Evolutionary conservation across 2,329 filamentous ascomycete genomes (phyloP), one percentile per base, ranked within the genome.

Genomic region (Cladosporium austrohemisphaericum): DNA sequence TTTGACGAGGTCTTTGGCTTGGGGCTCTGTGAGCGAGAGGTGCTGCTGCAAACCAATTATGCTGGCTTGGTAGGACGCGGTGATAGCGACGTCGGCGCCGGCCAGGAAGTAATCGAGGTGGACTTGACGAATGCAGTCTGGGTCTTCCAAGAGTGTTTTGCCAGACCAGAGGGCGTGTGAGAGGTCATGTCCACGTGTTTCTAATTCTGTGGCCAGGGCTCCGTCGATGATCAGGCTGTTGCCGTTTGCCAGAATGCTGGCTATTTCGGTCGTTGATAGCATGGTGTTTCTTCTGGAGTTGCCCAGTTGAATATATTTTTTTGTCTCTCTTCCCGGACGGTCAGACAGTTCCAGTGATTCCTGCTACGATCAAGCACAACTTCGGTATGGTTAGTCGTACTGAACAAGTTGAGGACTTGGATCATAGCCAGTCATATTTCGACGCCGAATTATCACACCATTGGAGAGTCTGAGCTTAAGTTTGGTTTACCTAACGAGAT

Each of bases 61-160:
- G n/a, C 68, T 68, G 2, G 73, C 71, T 59, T 76, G 73, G 53
- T 76, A 76, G 11, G 67, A 72, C 4, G 72, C 65, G 25, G 73
- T 76, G 56, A 72, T 75, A 9, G 70, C 72, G 22, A 76, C 60
- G 43, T 72, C 63, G n/a, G 73, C 71, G 28, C 73, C 72, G 9
- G 71, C 65, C 5, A 59, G 55, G 58, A 63, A 76, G 58, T 74
- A 75, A 53, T 71, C 67, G 16, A 67, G 55, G 56, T 76, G 73
- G 4, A 74, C 67, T 54, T 65, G 54, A 41, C 67, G 61, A 40
- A 76, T 74, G 44, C 68, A 62, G 2, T 62, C 55, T 0, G 73
- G 69, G n/a, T 68, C 55, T 22, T 68, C 61, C 32, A 61, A 54
- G 2, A 76, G 65, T 6, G 70, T 59, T 37, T 68, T 65, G 18